These are phyloP conservation scores for Ceratobasidium sp. DNA, from an alignment of 1,284 basidiomycete genomes.

Conservation along the genomic window DNA sequence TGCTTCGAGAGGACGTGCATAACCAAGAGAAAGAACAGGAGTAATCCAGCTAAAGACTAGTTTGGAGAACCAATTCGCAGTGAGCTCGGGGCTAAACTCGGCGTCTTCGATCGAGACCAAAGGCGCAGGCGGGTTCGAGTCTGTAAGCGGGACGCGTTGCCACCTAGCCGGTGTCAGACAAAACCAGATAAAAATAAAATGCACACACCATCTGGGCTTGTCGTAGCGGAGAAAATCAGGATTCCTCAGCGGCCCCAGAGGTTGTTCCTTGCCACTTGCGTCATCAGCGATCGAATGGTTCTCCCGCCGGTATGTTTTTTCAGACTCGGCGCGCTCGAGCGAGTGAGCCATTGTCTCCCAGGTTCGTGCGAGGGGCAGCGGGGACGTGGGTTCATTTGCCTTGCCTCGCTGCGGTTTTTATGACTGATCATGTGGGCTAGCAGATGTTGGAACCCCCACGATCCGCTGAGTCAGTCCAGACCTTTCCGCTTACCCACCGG, in stretches of 20 bases:
- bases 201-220: conserved; percentile 36
- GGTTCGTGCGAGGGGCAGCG: background rate
- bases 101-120: conserved; percentile 70
- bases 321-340: conserved; percentile 38
- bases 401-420: background rate
- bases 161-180: conserved; percentile 14
- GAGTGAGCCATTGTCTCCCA: background rate
- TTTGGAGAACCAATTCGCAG: conserved; percentile 66
- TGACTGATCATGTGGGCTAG: conserved; percentile 10
- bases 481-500: conserved; percentile 11
- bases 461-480: conserved; percentile 5
- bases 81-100: conserved; percentile 64
- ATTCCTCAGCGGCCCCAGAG: conserved; percentile 10
- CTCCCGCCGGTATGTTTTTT: conserved; percentile 31
- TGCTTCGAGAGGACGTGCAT: conserved; percentile 83
- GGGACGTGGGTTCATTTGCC: conserved; percentile 14
- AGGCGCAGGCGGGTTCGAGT: conserved; percentile 61
- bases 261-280: background rate
- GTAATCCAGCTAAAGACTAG: conserved; percentile 81
- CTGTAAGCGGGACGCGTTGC: conserved; percentile 51
- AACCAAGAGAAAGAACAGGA: conserved; percentile 76
- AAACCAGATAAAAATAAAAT: background rate
- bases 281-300: conserved; percentile 35
- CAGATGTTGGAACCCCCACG: background rate
- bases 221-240: conserved; percentile 40